Base-by-base conservation (phyloP, 306 rosid species). In the Fagus crenata region DNA sequence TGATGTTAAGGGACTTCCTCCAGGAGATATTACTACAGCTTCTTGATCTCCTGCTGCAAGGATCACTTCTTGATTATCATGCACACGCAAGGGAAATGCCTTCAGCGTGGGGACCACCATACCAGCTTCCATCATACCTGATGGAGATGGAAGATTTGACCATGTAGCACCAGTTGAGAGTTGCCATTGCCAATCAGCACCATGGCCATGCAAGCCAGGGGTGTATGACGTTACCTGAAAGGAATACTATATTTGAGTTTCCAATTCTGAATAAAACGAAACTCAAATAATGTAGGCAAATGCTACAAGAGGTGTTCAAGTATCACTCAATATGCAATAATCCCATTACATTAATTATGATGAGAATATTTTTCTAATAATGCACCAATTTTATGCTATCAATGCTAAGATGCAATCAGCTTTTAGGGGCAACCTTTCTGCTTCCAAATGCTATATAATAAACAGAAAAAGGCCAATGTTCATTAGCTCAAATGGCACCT, bases 41-140 rank as follows among this genome's bases (percentile, higher is more conserved):
- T 95, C 98, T 83, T 95, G 99, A 58, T 96, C 99, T 54, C 99
- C 99, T 0, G 91, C 99, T n/a, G 93, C 97, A 43, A 96, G 97
- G 85, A 96, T 84, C 92, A 92, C 77, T 79, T 91, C 89, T 78
- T 85, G 89, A 74, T 22, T 85, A 74, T 88, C 97, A 32, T 74
- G 90, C 77, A 71, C 69, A 40, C 91, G 92, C 87, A 96, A 77
- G 59, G 89, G 36, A 74, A 92, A 81, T 53, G 99, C 87, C 87
- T 92, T 96, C 64, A 96, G 87, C 2, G 99, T 92, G 49, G 99
- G 99, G 81, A 96, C 79, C 71, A 87, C 93, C 7, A 40, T 58
- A 43, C 96, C 97, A 74, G 91, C 85, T 76, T 92, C 99, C 93
- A 89, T 88, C 99, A 91, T 86, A 71, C 99, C 99, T 0, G 96